Conservation (phyloP, 345 rosid genomes). For the Acer negundo region DNA sequence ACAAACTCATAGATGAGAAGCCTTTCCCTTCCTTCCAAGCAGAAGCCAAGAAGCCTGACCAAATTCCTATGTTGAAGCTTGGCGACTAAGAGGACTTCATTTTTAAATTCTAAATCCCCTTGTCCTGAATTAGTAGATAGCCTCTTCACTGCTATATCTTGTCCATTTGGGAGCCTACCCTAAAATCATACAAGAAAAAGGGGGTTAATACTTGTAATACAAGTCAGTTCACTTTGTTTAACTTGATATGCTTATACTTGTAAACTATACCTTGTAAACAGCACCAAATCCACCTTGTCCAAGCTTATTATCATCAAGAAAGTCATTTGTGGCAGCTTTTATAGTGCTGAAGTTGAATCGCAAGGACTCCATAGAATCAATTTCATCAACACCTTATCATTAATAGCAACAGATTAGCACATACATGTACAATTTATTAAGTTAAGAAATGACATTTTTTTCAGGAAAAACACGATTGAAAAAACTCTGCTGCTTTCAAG, state of each 20-base stretch:
- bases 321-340: slow-evolving; percentile 16
- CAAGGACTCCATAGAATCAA: slow-evolving; percentile 30
- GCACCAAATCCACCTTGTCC: slow-evolving; percentile 55
- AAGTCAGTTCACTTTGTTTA: not conserved
- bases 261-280: slow-evolving; percentile 47
- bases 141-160: slow-evolving; percentile 54
- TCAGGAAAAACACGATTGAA: not conserved
- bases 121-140: slow-evolving; percentile 39
- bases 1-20: slow-evolving; percentile 48
- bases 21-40: slow-evolving; percentile 40
- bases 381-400: not conserved
- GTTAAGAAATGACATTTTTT: not conserved
- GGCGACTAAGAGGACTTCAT: slow-evolving; percentile 43
- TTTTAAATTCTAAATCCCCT: slow-evolving; percentile 50
- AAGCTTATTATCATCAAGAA: slow-evolving; percentile 26
- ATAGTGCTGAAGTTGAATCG: slow-evolving; percentile 37
- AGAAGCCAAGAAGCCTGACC: slow-evolving; percentile 43
- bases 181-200: not conserved
- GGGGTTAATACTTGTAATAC: too few relatives aligned
- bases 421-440: not conserved
- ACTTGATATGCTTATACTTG: not conserved
- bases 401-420: not conserved
- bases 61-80: slow-evolving; percentile 57
- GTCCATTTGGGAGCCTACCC: slow-evolving; percentile 41
- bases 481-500: too few relatives aligned